These are phyloP conservation scores for Curvularia sp. DNA, from an alignment of 2,329 filamentous ascomycete species.

Conservation along the genomic window DNA sequence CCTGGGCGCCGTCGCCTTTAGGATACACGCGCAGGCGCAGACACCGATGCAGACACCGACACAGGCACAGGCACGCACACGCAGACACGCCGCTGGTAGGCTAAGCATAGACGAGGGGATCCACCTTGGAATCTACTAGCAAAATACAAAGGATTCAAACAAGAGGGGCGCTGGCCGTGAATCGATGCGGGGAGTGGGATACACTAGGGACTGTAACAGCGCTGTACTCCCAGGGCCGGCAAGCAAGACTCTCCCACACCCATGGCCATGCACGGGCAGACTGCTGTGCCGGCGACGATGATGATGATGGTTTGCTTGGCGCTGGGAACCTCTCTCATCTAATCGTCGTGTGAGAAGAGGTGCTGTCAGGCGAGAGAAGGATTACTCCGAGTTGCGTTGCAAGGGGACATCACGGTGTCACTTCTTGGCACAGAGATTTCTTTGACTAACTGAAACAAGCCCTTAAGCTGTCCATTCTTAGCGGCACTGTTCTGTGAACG, in stretches of 20 bases:
- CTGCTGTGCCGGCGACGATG: not conserved
- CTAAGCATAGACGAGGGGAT: constrained; percentile 21
- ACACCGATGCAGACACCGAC: not conserved
- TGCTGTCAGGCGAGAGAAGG: constrained; percentile 6
- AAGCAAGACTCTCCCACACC: no score
- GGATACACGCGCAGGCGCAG: no score
- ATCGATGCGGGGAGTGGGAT: constrained; percentile 19
- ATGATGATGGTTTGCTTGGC: constrained; percentile 9
- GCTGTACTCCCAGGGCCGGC: not conserved
- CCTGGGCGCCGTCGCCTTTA: no score
- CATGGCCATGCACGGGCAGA: no score
- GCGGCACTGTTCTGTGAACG: constrained; percentile 11
- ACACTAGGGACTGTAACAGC: not conserved
- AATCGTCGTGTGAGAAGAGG: constrained; percentile 7
- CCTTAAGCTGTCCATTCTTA: constrained; percentile 20
- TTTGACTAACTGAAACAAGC: constrained; percentile 33
- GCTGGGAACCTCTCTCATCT: constrained; percentile 4
- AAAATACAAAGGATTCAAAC: constrained; percentile 18
- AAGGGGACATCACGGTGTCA: constrained; percentile 20
- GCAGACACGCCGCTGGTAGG: constrained; percentile 15
- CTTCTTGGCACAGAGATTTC: constrained; percentile 30
- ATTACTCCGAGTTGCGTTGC: constrained; percentile 10
- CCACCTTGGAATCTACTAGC: constrained; percentile 31
- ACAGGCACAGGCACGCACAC: not conserved
- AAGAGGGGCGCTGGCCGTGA: constrained; percentile 23